Evolutionary conservation across 306 rosid species (phyloP).

Genomic region (Begonia masoniana): DNA sequence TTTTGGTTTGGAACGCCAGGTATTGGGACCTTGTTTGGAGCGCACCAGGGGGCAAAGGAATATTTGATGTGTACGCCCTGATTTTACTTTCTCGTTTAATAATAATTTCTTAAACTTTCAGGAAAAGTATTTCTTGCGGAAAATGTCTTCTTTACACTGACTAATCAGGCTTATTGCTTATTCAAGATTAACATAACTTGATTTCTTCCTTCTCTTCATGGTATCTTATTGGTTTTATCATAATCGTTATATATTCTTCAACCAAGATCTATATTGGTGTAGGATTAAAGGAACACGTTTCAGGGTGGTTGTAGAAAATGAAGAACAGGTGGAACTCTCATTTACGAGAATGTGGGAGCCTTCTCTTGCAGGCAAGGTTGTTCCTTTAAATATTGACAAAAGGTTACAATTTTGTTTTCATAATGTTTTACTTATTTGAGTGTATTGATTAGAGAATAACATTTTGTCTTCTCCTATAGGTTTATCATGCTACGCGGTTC

Average conservation of each 20-base stretch:
- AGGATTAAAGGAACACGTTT: conserved; percentile 74
- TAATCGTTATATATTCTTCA: conserved; percentile 6
- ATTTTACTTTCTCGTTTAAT: conserved; percentile 7
- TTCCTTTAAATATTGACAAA: conserved; percentile 84
- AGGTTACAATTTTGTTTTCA: conserved; percentile 37
- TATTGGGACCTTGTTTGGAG: conserved; percentile 98
- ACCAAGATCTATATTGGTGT: conserved; percentile 24
- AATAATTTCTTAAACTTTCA: neutral
- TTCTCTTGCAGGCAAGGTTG: conserved; percentile 72
- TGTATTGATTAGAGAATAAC: conserved; percentile 1
- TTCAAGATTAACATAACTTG: neutral
- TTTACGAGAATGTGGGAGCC: conserved; percentile 79
- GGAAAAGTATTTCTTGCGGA: too few species aligned
- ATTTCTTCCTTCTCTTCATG: neutral
- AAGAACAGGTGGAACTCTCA: conserved; percentile 80
- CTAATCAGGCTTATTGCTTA: neutral
- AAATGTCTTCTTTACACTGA: neutral
- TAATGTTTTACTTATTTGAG: neutral
- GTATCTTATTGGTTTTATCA: neutral
- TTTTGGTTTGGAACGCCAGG: conserved; percentile 21
- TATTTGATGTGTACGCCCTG: conserved; percentile 73
- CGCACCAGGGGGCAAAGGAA: conserved; percentile 75
- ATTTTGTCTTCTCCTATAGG: conserved; percentile 29
- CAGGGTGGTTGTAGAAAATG: conserved; percentile 64
- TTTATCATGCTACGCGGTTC: conserved; percentile 60